Evolutionary conservation across 441 rosid species (phyloP), one percentile per base, ranked within the genome.

Genomic region (Bocquillonia castaneifolia): DNA sequence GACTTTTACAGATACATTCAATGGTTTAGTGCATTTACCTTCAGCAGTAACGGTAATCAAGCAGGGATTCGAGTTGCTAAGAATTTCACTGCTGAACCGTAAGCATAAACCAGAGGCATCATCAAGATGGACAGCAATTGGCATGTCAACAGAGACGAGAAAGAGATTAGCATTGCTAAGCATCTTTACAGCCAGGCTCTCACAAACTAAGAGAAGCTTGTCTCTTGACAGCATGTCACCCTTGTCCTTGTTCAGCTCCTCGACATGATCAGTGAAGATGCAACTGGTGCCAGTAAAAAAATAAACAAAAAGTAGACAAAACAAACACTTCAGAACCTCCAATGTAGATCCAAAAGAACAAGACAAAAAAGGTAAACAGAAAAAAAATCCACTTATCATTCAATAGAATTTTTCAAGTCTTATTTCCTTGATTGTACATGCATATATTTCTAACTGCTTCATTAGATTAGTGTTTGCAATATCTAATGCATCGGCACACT

Each of bases 111-210:
- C 97, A 0, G 89, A 84, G 64, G 91, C 96, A 75, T 87, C 97
- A 42, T 94, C 94, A 20, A 85, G 84, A 68, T 81, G 76, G 79
- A 83, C 84, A 65, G 86, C 77, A 64, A 91, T 78, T 5, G 96
- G 97, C 84, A 88, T 81, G 74, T 94, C 90, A 57, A 90, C 87
- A 36, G 92, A 87, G 44, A 93, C 90, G 15, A 86, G 92, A 78
- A 72, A 78, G 44, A 91, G 79, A 79, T 91, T 86, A 58, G 96
- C 87, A 75, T 91, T 86, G 84, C 96, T 81, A 59, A 88, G 96
- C 86, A 88, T 85, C 76, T 86, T 91, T 44, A 85, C 76, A 20
- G 86, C 90, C 34, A 93, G 81, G 72, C 82, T 72, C 76, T 90
- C 90, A 59, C 96, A 88, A 61, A 87, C 83, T 69, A 82, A 71